These are phyloP conservation scores for Ceratobasidium sp. DNA, from an alignment of 1,284 basidiomycete species.

Conservation along the genomic window DNA sequence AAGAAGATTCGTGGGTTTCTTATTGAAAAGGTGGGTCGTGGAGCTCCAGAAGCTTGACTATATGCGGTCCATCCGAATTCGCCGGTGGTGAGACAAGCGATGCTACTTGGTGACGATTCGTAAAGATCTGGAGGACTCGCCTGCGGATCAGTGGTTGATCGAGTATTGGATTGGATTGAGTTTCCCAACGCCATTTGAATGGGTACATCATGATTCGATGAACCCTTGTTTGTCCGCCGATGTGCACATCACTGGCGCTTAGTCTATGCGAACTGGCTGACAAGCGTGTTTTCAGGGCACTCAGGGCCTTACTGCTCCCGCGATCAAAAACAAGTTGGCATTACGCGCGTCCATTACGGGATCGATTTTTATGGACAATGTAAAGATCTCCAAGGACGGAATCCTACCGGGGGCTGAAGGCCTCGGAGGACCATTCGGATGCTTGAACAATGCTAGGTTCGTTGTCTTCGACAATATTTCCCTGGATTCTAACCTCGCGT, in stretches of 20 bases:
- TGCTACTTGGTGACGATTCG: too few species aligned
- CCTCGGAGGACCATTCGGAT: constrained; percentile 85
- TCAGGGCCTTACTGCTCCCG: constrained; percentile 83
- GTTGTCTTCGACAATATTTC: constrained; percentile 33
- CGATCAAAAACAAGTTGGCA: constrained; percentile 93
- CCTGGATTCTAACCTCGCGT: not conserved
- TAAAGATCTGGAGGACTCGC: too few species aligned
- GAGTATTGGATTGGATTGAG: not conserved
- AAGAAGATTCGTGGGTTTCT: constrained; percentile 91
- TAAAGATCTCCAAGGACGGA: constrained; percentile 70
- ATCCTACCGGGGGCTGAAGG: constrained; percentile 79
- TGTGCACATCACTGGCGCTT: not conserved
- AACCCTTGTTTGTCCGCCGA: not conserved
- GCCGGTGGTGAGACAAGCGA: not conserved
- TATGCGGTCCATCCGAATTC: constrained; percentile 11
- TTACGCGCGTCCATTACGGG: constrained; percentile 91
- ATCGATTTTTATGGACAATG: constrained; percentile 91
- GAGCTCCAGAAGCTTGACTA: not conserved
- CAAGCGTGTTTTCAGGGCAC: too few species aligned
- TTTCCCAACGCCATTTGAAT: constrained; percentile 23
- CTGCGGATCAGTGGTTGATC: not conserved
- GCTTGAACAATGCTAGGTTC: constrained; percentile 85
- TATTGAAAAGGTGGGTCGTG: constrained; percentile 74
- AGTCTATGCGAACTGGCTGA: not conserved
- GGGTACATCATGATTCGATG: not conserved